These are phyloP conservation scores for Takashimella tepidaria DNA, from an alignment of 1,284 basidiomycete genomes.

Conservation along the genomic window DNA sequence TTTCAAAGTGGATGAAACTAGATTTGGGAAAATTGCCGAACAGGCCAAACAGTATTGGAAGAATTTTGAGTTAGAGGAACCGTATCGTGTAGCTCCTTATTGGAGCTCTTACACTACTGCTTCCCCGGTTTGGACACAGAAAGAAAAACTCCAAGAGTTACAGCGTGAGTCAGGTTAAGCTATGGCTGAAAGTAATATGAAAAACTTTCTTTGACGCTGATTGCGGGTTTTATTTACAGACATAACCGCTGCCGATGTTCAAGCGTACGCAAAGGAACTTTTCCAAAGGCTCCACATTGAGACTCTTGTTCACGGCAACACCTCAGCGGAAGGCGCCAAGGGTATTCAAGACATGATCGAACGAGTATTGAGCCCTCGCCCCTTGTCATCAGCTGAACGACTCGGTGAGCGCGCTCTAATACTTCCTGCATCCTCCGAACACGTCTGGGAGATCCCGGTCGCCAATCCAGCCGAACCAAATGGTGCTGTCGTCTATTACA, in stretches of 20 bases:
- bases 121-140: slow-evolving; percentile 69
- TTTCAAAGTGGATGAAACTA: slow-evolving; percentile 63
- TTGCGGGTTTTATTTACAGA: slow-evolving; percentile 47
- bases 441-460: slow-evolving; percentile 64
- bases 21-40: slow-evolving; percentile 81
- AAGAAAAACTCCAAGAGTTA: slow-evolving; percentile 75
- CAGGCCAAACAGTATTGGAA: slow-evolving; percentile 62
- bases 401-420: slow-evolving; percentile 60
- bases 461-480: slow-evolving; percentile 85
- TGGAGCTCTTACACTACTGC: slow-evolving; percentile 67
- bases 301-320: slow-evolving; percentile 79
- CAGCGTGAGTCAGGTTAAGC: slow-evolving; percentile 56
- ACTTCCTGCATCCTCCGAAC: slow-evolving; percentile 67
- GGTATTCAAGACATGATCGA: slow-evolving; percentile 69
- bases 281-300: slow-evolving; percentile 67
- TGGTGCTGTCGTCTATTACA: slow-evolving; percentile 72
- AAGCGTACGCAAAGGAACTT: slow-evolving; percentile 61
- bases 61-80: slow-evolving; percentile 83
- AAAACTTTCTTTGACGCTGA: neutral
- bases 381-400: slow-evolving; percentile 57
- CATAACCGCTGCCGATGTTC: slow-evolving; percentile 67
- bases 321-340: slow-evolving; percentile 74
- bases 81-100: slow-evolving; percentile 75
- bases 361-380: slow-evolving; percentile 57
- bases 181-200: neutral